phyloP scores from a whole-genome alignment of 176 grass and related monocot species.

The Aegilops sharonensis region DNA sequence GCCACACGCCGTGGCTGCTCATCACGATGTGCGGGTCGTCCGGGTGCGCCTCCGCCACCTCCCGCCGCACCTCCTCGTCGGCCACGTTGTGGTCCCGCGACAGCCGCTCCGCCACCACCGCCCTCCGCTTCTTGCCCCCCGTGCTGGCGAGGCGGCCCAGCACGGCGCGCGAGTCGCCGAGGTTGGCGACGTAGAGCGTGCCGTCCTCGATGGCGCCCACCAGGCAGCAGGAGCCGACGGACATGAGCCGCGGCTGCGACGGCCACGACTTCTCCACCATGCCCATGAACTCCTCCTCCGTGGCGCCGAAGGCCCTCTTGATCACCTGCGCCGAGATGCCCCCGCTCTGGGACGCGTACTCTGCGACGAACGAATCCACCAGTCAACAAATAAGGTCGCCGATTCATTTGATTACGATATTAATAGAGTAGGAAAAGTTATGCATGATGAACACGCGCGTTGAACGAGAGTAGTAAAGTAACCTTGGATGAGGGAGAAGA shows the following conservation, averaged over 20 bases:
- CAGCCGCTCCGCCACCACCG: constrained; percentile 53
- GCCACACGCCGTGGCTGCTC: constrained; percentile 67
- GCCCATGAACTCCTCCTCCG: constrained; percentile 56
- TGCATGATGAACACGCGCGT: background rate
- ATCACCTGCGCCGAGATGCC: constrained; percentile 46
- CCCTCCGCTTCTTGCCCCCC: background rate
- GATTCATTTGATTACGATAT: too few species aligned
- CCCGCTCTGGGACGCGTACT: background rate
- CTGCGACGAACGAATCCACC: background rate
- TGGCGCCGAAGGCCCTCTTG: constrained; percentile 46
- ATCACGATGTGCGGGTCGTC: constrained; percentile 68
- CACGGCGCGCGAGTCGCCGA: constrained; percentile 59
- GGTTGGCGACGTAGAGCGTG: constrained; percentile 53
- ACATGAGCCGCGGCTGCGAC: constrained; percentile 38
- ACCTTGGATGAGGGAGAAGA: constrained; percentile 81
- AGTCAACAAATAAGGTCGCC: background rate
- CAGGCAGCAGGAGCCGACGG: constrained; percentile 62
- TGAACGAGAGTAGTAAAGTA: background rate
- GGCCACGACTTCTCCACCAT: constrained; percentile 38
- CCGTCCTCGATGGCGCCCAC: constrained; percentile 43
- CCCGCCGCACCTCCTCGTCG: constrained; percentile 53
- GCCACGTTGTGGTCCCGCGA: constrained; percentile 78
- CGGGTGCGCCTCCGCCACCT: constrained; percentile 45
- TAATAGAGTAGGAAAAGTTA: too few species aligned
- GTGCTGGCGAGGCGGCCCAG: constrained; percentile 31